phyloP scores from a whole-genome alignment of 2,329 filamentous ascomycete genomes.

The Pestalotiopsis sp. region DNA sequence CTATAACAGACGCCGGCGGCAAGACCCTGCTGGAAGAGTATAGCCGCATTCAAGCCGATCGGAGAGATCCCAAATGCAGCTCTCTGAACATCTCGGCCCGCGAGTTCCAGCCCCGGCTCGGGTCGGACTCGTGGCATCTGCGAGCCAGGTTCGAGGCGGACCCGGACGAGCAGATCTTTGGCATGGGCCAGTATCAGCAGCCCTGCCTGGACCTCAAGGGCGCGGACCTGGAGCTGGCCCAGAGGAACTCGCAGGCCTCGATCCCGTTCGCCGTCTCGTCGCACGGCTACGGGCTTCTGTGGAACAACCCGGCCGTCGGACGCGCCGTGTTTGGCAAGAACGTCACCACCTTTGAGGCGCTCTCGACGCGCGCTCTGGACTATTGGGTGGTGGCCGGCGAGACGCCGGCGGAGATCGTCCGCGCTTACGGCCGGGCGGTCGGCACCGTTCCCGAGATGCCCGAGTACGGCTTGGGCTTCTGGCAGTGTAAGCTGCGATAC shows the following conservation, averaged over 20 bases:
- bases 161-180: conserved; percentile 60
- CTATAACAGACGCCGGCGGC: conserved; percentile 42
- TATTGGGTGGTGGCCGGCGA: conserved; percentile 66
- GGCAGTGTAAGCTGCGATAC: conserved; percentile 69
- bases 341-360: conserved; percentile 62
- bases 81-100: conserved; percentile 57
- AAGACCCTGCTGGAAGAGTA: conserved; percentile 54
- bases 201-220: conserved; percentile 65
- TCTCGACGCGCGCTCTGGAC: conserved; percentile 58
- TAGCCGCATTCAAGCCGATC: conserved; percentile 49
- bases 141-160: conserved; percentile 61
- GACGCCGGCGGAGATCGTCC: conserved; percentile 55
- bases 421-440: conserved; percentile 57
- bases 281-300: conserved; percentile 63
- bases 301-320: conserved; percentile 67
- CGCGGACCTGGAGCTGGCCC: conserved; percentile 62
- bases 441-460: conserved; percentile 68
- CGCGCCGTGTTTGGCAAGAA: conserved; percentile 63
- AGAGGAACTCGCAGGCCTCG: conserved; percentile 67
- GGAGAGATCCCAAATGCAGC: conserved; percentile 58
- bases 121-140: conserved; percentile 47
- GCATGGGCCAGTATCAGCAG: conserved; percentile 72
- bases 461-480: conserved; percentile 68
- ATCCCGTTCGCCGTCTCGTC: conserved; percentile 64
- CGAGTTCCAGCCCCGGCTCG: conserved; percentile 56